phyloP scores from a whole-genome alignment of 768 basidiomycete species.

The Boletus rubroflammeus region DNA sequence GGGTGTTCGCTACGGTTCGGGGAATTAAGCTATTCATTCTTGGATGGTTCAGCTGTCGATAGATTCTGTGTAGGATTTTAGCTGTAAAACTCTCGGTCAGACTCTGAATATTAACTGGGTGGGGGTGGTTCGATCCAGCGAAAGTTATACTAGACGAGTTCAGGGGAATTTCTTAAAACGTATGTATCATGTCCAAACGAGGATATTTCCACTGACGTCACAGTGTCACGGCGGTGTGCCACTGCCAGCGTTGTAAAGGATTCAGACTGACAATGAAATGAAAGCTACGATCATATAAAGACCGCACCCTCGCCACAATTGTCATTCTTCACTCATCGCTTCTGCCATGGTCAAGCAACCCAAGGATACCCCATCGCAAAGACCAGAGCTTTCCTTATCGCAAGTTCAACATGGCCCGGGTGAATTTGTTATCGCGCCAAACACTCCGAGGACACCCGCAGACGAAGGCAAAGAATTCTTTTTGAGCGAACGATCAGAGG shows the following conservation, averaged over 20 bases:
- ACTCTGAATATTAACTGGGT: not conserved
- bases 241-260: not conserved
- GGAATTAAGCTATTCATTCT: not conserved
- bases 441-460: conserved; percentile 83
- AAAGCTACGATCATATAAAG: conserved; percentile 10
- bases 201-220: conserved; percentile 17
- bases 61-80: not conserved
- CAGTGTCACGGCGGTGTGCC: conserved; percentile 12
- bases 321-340: not conserved
- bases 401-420: not conserved
- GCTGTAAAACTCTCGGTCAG: not conserved
- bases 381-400: conserved; percentile 17
- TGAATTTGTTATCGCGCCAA: conserved; percentile 21
- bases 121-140: not conserved
- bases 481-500: conserved; percentile 46
- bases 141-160: not conserved
- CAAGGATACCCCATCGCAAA: not conserved
- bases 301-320: conserved; percentile 3
- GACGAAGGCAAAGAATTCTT: conserved; percentile 93
- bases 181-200: conserved; percentile 1
- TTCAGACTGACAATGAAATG: conserved; percentile 10
- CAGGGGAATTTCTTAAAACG: not conserved
- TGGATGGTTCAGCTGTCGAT: not conserved
- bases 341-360: conserved; percentile 14
- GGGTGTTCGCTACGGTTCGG: conserved; percentile 16